Percentiles rank a stretch among this genome's conserved stretches.
phyloP scores from a whole-genome alignment of 352 stramenopile species.

The Phytophthora cryptogea region DNA sequence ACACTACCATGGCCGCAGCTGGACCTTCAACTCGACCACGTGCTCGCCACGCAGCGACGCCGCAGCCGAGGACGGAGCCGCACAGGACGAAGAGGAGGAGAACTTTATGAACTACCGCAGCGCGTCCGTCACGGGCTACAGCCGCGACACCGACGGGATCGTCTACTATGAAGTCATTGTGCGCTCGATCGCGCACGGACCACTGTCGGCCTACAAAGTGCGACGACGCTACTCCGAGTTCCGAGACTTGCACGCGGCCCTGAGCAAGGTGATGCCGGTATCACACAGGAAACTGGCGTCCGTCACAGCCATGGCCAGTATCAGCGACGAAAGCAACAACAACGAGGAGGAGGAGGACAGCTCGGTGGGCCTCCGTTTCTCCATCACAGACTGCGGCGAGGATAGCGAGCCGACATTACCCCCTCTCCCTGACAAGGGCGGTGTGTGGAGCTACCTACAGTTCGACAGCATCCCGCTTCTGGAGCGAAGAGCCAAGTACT shows the following conservation, averaged over 20 bases:
- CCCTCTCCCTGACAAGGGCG: conserved; percentile 68
- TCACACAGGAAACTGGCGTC: conserved; percentile 32
- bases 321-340: conserved; percentile 32
- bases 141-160: conserved; percentile 69
- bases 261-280: conserved; percentile 62
- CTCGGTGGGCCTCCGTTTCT: conserved; percentile 22
- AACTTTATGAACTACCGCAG: conserved; percentile 78
- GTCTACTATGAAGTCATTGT: conserved; percentile 86
- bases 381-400: conserved; percentile 25
- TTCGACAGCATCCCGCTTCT: conserved; percentile 66
- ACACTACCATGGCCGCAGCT: conserved; percentile 24
- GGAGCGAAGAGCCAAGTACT: conserved; percentile 63
- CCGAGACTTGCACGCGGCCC: conserved; percentile 49
- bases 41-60: conserved; percentile 33
- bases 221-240: conserved; percentile 81
- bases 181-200: conserved; percentile 57
- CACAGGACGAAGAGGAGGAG: conserved; percentile 46
- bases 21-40: conserved; percentile 32
- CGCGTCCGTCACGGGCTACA: conserved; percentile 75
- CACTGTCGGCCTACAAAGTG: conserved; percentile 82
- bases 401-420: conserved; percentile 39
- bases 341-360: conserved; percentile 25
- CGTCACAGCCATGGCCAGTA: conserved; percentile 37
- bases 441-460: conserved; percentile 75
- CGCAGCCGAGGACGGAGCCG: not conserved